Evolutionary conservation across 305 asterid species (phyloP), one percentile per base, ranked within the genome.

Genomic region (Fraxinus paxiana): DNA sequence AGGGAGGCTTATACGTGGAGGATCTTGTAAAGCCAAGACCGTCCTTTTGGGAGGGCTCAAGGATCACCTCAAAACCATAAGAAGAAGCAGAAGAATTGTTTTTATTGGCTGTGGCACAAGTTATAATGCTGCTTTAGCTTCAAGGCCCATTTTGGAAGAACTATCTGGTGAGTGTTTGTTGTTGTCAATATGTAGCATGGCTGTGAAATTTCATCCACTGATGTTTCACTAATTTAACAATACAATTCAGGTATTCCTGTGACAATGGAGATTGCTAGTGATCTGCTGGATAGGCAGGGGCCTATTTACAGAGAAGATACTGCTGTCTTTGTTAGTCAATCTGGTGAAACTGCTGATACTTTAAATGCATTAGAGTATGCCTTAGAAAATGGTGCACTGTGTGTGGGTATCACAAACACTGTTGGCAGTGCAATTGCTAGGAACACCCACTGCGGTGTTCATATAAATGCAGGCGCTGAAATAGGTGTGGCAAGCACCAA

Each of bases 371-470:
- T 95, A 69, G 94, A 95, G 75, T 95, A 95, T 90, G 98, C 99
- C 67, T 87, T 94, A 85, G 95, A 91, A 90, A 91, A 95, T 34
- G 97, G 97, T 30, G 98, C 99, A 6, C 80, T 95, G 79, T 95
- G 99, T 81, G 98, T 95, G 85, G 99, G 99, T 80, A 94, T 95
- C 84, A 95, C 99, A 5, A 95, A 95, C 76, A 95, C 99, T 46
- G 99, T 95, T 77, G 93, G 99, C 77, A 95, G 99, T 90, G 99
- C 97, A 76, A 95, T 95, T 86, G 98, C 99, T 80, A 91, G 99
- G 92, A 88, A 90, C 80, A 95, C 99, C 34, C 97, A 95, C 78
- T 95, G 99, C 28, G 98, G 99, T 73, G 94, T 95, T 83, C 99
- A 95, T 87, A 94, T 95, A 76, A 95, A 95, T 88, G 99, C 99